Percentiles rank a stretch among this genome's conserved stretches.
phyloP scores from a whole-genome alignment of 257 asterid species.

The Perilla frutescens region DNA sequence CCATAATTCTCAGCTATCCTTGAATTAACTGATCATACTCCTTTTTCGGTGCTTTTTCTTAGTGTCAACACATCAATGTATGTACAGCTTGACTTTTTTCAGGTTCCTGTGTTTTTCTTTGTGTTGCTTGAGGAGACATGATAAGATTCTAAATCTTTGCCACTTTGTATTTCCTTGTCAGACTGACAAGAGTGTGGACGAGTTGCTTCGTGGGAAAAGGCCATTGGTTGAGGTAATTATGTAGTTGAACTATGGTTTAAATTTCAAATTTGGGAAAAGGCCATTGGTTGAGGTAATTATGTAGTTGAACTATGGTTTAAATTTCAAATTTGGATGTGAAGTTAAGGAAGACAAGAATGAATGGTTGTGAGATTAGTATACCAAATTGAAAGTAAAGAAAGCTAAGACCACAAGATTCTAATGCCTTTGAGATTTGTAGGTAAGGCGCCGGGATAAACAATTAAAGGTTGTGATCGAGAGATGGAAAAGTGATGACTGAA shows the following conservation, averaged over 20 bases:
- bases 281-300: constrained; percentile 71
- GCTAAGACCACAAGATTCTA: background rate
- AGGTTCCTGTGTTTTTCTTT: too few relatives aligned
- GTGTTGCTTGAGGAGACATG: background rate
- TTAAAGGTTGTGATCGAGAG: constrained; percentile 66
- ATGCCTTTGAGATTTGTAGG: constrained; percentile 45
- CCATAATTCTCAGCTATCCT: too few relatives aligned
- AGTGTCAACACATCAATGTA: too few relatives aligned
- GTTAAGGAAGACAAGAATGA: constrained; percentile 18
- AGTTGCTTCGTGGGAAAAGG: constrained; percentile 60
- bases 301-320: constrained; percentile 24
- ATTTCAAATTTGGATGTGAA: background rate
- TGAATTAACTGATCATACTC: too few relatives aligned
- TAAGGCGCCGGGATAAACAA: constrained; percentile 64
- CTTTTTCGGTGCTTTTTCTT: too few relatives aligned
- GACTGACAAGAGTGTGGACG: constrained; percentile 78
- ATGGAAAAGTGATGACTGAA: constrained; percentile 61
- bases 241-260: constrained; percentile 24
- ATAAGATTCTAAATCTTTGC: background rate
- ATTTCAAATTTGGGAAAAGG: constrained; percentile 33
- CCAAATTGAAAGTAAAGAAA: background rate
- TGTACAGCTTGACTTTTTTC: too few relatives aligned
- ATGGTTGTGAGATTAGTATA: background rate
- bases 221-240: constrained; percentile 71
- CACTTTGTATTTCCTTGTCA: constrained; percentile 26